These are phyloP conservation scores for Pelargonium australe DNA, from an alignment of 441 rosid species.

Conservation along the genomic window DNA sequence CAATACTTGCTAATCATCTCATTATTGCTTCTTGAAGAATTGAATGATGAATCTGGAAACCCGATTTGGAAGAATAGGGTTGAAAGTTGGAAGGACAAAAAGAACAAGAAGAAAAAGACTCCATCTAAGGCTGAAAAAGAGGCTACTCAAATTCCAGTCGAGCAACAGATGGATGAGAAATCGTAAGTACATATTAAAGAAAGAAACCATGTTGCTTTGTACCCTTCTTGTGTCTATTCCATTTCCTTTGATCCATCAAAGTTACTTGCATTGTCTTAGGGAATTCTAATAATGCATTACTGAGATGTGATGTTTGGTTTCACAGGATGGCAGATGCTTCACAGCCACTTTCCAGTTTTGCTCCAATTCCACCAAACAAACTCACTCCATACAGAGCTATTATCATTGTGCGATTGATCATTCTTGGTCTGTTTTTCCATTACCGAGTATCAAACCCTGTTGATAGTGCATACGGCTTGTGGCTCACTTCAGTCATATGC, in stretches of 20 bases:
- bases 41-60: conserved; percentile 74
- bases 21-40: conserved; percentile 41
- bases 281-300: neutral
- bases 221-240: too few species aligned
- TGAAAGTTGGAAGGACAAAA: conserved; percentile 96
- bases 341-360: conserved; percentile 83
- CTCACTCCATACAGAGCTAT: conserved; percentile 80
- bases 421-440: conserved; percentile 82
- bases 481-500: conserved; percentile 89
- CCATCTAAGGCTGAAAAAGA: conserved; percentile 51
- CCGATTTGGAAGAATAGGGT: conserved; percentile 98
- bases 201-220: neutral
- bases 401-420: conserved; percentile 63
- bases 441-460: conserved; percentile 85
- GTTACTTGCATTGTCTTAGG: too few species aligned
- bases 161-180: conserved; percentile 82
- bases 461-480: conserved; percentile 69
- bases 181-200: conserved; percentile 37
- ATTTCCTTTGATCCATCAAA: too few species aligned
- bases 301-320: neutral
- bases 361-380: conserved; percentile 76
- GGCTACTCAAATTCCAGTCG: conserved; percentile 53
- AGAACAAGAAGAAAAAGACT: conserved; percentile 66
- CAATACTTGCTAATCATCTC: conserved; percentile 7
- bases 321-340: neutral